Conservation (phyloP, 441 rosid species). For the Theobroma grandiflorum region DNA sequence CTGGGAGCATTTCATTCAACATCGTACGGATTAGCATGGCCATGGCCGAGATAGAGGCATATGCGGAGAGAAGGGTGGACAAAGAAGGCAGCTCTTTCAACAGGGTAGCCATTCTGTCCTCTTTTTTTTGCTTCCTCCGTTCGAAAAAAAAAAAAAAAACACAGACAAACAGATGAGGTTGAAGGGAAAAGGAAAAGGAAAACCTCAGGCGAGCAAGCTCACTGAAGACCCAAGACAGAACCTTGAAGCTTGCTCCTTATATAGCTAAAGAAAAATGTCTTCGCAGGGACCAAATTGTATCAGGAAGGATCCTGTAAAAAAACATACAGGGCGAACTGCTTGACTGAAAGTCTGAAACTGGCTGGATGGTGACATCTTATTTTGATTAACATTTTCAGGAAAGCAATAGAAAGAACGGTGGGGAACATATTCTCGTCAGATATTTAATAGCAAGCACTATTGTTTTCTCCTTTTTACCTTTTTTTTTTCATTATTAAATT, state of each 20-base stretch:
- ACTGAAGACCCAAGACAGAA: background rate
- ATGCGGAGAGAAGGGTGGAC: conserved; percentile 39
- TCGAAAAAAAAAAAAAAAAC: background rate
- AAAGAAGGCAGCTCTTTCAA: conserved; percentile 39
- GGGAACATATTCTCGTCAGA: background rate
- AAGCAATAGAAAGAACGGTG: background rate
- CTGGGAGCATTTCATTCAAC: conserved; percentile 42
- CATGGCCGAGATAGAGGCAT: conserved; percentile 48
- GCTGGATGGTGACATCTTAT: background rate
- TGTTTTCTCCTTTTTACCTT: background rate
- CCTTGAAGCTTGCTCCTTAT: no score
- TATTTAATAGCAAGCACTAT: background rate
- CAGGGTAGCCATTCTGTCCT: conserved; percentile 31
- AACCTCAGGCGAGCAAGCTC: background rate
- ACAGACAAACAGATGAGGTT: background rate
- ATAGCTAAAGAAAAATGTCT: background rate
- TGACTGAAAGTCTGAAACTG: no score
- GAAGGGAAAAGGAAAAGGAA: background rate
- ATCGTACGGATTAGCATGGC: conserved; percentile 46
- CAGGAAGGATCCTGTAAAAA: no score
- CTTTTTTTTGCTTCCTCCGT: background rate
- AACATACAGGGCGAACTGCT: no score
- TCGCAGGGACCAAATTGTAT: no score
- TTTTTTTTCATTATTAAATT: background rate
- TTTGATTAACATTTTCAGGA: background rate